These are phyloP conservation scores for Eugenia klotzschiana DNA, from an alignment of 441 rosid genomes.

Conservation along the genomic window DNA sequence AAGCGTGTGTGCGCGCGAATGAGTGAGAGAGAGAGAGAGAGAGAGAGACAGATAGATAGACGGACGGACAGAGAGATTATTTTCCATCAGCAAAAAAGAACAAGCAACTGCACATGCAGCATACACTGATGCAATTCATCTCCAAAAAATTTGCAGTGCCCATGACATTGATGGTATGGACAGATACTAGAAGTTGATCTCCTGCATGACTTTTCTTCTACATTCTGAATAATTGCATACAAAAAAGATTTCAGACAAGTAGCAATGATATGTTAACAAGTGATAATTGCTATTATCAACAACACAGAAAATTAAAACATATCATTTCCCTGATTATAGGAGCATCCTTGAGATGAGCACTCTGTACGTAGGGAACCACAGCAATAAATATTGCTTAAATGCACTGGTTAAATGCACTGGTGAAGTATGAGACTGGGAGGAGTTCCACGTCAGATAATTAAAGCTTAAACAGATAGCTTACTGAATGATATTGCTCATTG, in stretches of 20 bases:
- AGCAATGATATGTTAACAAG: neutral
- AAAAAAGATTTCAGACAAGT: neutral
- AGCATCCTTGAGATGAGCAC: neutral
- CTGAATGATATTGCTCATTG: neutral
- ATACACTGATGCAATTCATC: neutral
- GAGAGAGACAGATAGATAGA: neutral
- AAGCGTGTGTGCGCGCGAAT: fast-evolving
- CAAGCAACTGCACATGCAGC: neutral
- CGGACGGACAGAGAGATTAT: neutral
- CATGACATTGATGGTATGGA: neutral
- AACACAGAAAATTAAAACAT: neutral
- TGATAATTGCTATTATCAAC: neutral
- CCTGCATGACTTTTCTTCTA: neutral
- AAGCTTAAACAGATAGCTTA: neutral
- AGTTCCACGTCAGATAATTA: neutral
- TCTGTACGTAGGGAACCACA: neutral
- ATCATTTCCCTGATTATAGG: neutral
- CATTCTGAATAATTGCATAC: neutral
- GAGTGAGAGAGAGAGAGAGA: neutral
- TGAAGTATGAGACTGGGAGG: neutral
- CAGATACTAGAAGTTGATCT: neutral
- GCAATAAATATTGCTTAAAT: neutral
- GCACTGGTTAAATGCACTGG: neutral
- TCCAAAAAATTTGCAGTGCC: neutral
- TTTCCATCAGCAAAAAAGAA: neutral